phyloP scores from a whole-genome alignment of 2,329 filamentous ascomycete species.

The Trichoderma atroviride region DNA sequence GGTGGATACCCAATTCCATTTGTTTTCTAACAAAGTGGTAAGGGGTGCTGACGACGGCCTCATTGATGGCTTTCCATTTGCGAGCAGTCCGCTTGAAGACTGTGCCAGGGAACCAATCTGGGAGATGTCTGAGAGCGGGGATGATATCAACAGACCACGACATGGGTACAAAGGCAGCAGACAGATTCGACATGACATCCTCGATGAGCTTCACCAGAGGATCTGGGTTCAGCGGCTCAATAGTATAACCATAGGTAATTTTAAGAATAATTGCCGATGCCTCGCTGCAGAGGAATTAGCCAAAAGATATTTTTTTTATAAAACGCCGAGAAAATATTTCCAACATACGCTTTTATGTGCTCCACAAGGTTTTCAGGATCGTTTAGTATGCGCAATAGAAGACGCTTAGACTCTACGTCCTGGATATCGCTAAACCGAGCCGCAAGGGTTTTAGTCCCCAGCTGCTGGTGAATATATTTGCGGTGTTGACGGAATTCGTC shows the following conservation, averaged over 20 bases:
- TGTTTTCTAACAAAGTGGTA: conserved; percentile 17
- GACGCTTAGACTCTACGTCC: conserved; percentile 34
- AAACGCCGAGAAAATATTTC: not conserved
- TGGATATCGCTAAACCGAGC: conserved; percentile 32
- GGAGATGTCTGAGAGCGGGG: conserved; percentile 31
- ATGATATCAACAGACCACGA: conserved; percentile 34
- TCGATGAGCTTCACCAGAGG: conserved; percentile 32
- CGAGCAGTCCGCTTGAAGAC: conserved; percentile 31
- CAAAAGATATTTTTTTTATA: not conserved
- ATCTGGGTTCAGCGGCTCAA: conserved; percentile 32
- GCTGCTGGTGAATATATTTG: conserved; percentile 37
- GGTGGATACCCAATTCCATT: conserved; percentile 4
- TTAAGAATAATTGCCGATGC: conserved; percentile 30
- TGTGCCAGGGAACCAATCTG: conserved; percentile 33
- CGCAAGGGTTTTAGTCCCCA: conserved; percentile 33
- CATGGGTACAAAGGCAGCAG: conserved; percentile 29
- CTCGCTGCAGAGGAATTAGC: conserved; percentile 27
- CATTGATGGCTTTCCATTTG: conserved; percentile 1
- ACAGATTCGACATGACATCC: conserved; percentile 31
- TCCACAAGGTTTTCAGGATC: conserved; percentile 31
- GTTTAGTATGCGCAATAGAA: conserved; percentile 33
- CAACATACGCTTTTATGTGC: conserved; percentile 36
- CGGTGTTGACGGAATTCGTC: conserved; percentile 32
- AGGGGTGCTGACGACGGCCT: not conserved
- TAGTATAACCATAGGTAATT: conserved; percentile 32